Conservation (phyloP, 192 early-diverging fungal species). For the Irineochytrium annulatum region DNA sequence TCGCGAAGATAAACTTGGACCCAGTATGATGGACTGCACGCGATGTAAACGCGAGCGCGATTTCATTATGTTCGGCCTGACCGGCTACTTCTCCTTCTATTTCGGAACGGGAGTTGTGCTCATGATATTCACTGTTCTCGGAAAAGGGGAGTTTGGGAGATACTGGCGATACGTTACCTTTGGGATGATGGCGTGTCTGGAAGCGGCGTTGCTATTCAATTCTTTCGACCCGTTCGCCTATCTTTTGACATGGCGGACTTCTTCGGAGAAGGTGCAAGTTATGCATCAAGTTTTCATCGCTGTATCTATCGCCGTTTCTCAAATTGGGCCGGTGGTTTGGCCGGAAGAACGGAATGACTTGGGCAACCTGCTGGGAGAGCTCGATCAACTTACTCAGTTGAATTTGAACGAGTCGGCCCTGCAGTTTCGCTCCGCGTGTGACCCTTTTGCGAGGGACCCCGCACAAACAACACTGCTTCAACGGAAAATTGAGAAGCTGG, state of each 20-base stretch:
- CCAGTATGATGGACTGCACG: conserved; percentile 17
- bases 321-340: conserved; percentile 44
- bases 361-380: conserved; percentile 21
- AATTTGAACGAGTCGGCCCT: conserved; percentile 26
- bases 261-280: conserved; percentile 35
- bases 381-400: conserved; percentile 35
- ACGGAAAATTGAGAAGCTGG: conserved; percentile 41
- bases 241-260: conserved; percentile 35
- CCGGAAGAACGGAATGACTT: conserved; percentile 4
- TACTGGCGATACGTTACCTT: conserved; percentile 42
- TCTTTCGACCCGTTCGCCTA: neutral
- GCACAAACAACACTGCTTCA: conserved; percentile 18
- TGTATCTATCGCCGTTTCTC: conserved; percentile 36
- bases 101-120: conserved; percentile 23
- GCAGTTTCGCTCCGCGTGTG: conserved; percentile 25
- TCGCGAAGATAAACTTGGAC: conserved; percentile 41
- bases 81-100: conserved; percentile 28
- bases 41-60: conserved; percentile 41
- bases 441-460: conserved; percentile 32
- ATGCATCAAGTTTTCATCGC: conserved; percentile 45
- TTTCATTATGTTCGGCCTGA: conserved; percentile 22
- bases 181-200: conserved; percentile 23
- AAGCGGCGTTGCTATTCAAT: conserved; percentile 16
- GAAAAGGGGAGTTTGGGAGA: conserved; percentile 34
- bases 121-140: conserved; percentile 34